These are phyloP conservation scores for Cydonia oblonga DNA, from an alignment of 331 rosid genomes.

Conservation along the genomic window DNA sequence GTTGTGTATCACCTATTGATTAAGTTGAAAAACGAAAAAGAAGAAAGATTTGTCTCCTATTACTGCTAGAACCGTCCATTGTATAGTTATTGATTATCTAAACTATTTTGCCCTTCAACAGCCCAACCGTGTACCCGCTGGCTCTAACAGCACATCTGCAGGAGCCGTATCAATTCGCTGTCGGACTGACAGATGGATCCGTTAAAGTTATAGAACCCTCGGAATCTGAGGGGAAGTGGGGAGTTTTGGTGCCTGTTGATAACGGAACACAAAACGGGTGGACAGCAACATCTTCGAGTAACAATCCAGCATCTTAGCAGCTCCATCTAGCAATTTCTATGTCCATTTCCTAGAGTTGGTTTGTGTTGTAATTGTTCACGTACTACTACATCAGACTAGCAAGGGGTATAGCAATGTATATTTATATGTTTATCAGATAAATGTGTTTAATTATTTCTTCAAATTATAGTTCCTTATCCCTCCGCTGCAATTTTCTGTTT, in stretches of 20 bases:
- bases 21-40: background rate
- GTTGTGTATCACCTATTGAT: background rate
- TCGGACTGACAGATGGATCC: conserved; percentile 16
- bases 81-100: background rate
- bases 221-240: conserved; percentile 16
- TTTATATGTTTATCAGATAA: conserved; percentile 2
- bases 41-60: background rate
- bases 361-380: conserved; percentile 2
- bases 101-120: background rate
- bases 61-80: background rate
- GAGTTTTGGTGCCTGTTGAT: conserved; percentile 7
- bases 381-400: conserved; percentile 20
- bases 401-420: conserved; percentile 20
- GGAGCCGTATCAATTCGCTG: conserved; percentile 15
- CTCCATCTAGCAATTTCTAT: conserved; percentile 22
- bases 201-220: conserved; percentile 19
- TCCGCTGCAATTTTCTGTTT: background rate
- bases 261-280: conserved; percentile 22
- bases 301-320: conserved; percentile 23
- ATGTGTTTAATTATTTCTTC: conserved; percentile 2
- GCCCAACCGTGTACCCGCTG: conserved; percentile 6
- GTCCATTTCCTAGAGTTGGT: background rate
- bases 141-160: conserved; percentile 14
- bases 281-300: conserved; percentile 35
- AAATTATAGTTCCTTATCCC: background rate